Evolutionary conservation across 2,329 filamentous ascomycete species (phyloP).

Genomic region (Cadophora sp.): DNA sequence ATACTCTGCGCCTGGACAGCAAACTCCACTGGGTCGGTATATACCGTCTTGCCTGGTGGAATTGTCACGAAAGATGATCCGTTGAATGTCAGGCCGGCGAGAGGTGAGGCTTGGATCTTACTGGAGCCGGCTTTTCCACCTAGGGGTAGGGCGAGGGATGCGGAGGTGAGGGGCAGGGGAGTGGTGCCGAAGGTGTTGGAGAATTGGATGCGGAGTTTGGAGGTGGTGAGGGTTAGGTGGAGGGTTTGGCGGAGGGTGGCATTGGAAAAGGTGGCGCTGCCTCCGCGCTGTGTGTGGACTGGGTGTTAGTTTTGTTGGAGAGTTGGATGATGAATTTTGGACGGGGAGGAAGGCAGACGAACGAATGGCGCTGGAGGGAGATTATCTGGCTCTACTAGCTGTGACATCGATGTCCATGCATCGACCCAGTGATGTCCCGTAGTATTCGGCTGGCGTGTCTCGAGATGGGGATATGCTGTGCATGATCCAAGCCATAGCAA

Average conservation of each 20-base stretch:
- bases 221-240: conserved; percentile 24
- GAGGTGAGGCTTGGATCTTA: conserved; percentile 56
- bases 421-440: conserved; percentile 28
- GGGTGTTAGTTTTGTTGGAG: neutral
- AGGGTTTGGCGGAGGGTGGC: conserved; percentile 31
- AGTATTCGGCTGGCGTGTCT: neutral
- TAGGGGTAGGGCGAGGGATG: conserved; percentile 61
- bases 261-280: conserved; percentile 19
- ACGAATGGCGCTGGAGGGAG: conserved; percentile 30
- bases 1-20: conserved; percentile 55
- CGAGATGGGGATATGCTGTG: neutral
- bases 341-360: neutral
- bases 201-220: conserved; percentile 27
- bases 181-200: conserved; percentile 30
- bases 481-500: neutral
- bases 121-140: conserved; percentile 60
- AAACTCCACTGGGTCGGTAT: conserved; percentile 67
- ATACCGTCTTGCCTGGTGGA: conserved; percentile 61
- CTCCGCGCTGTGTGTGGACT: neutral
- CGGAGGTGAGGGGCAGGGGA: conserved; percentile 64
- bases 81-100: conserved; percentile 63
- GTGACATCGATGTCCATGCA: conserved; percentile 33
- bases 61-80: conserved; percentile 57
- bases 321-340: neutral
- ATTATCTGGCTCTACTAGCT: conserved; percentile 32